A percentile compares a stretch with the other conserved stretches of the same genome.
Conservation (phyloP, 2,329 filamentous ascomycete species). For the Magnaporthiopsis incrustans region DNA sequence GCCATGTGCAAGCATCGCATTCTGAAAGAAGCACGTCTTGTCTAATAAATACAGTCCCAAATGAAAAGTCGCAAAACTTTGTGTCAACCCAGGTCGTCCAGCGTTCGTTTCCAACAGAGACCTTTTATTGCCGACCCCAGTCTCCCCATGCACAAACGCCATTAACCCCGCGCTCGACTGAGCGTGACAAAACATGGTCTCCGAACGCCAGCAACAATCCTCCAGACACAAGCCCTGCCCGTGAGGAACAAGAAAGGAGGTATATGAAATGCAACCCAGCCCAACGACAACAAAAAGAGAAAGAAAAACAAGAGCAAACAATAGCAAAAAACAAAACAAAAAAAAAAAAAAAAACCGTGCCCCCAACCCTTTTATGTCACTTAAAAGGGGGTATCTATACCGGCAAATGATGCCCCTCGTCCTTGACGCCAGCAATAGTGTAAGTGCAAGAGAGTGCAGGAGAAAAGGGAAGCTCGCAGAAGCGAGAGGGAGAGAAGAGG, state of each 20-base stretch:
- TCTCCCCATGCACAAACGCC: not conserved
- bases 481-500: not conserved
- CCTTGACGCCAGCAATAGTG: constrained; percentile 1
- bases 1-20: not conserved
- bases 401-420: not conserved
- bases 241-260: not conserved
- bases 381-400: constrained; percentile 2
- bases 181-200: not conserved
- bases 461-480: not conserved
- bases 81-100: not conserved
- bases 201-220: not conserved
- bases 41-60: not conserved
- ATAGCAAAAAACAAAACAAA: not conserved
- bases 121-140: not conserved
- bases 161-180: not conserved
- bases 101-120: not conserved
- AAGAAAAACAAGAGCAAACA: not conserved
- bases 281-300: not conserved
- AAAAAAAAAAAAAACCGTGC: not conserved
- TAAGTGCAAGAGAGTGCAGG: constrained; percentile 1
- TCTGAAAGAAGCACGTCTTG: not conserved
- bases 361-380: not conserved
- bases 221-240: not conserved
- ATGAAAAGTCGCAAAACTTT: not conserved
- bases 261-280: not conserved